Evolutionary conservation across 179 eudicot genomes (phyloP).

Genomic region (Patellifolia procumbens): DNA sequence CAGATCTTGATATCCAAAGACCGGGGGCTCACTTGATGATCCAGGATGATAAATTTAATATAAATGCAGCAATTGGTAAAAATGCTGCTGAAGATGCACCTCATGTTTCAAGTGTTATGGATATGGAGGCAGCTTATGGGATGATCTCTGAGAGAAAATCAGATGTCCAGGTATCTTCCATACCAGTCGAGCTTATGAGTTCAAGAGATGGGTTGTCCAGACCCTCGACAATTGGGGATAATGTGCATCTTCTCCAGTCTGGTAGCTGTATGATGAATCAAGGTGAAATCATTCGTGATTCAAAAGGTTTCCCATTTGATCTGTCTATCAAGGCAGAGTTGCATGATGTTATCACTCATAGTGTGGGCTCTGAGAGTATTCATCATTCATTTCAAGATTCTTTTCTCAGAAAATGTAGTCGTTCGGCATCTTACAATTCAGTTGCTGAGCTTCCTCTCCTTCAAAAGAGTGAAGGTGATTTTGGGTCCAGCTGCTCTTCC

Average conservation of each 20-base stretch:
- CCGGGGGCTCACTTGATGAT: conserved; percentile 2
- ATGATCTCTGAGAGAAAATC: conserved; percentile 24
- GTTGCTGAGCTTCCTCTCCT: conserved; percentile 38
- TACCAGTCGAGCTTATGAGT: conserved; percentile 12
- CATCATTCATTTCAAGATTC: conserved; percentile 33
- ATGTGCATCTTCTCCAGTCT: conserved; percentile 17
- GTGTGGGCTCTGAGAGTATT: conserved; percentile 28
- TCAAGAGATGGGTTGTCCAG: conserved; percentile 26
- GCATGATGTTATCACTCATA: conserved; percentile 34
- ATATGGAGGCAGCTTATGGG: conserved; percentile 21
- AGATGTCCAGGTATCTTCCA: conserved; percentile 11
- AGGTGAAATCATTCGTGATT: conserved; percentile 29
- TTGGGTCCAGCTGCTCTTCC: conserved; percentile 28
- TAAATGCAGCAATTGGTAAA: conserved; percentile 15
- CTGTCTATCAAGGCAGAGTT: conserved; percentile 31
- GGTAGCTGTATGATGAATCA: conserved; percentile 21
- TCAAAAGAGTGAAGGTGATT: conserved; percentile 26
- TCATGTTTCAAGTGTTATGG: conserved; percentile 12
- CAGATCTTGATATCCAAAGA: conserved; percentile 25
- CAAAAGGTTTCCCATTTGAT: conserved; percentile 38
- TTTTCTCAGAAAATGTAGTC: conserved; percentile 52
- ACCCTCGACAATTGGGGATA: conserved; percentile 16
- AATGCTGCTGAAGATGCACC: conserved; percentile 19
- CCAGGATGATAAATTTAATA: conserved; percentile 21
- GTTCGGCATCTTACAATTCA: conserved; percentile 25